Percentiles rank a stretch among this genome's conserved stretches.
These are phyloP conservation scores for Leonotis leonurus DNA, from an alignment of 257 asterid genomes.

Conservation along the genomic window DNA sequence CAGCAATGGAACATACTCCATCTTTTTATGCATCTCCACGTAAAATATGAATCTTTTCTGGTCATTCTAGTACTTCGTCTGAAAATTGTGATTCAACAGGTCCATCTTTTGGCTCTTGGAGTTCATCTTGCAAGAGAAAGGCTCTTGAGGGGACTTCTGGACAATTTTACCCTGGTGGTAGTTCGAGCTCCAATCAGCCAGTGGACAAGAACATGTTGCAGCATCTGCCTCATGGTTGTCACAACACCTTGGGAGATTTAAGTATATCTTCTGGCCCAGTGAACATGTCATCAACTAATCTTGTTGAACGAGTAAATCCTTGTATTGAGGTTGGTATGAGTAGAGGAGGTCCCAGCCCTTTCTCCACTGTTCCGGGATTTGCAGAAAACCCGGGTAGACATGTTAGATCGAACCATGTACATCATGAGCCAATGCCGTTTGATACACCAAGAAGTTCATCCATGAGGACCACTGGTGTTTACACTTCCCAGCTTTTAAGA, in stretches of 20 bases:
- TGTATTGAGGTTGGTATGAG: slow-evolving; percentile 35
- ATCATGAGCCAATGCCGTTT: slow-evolving; percentile 36
- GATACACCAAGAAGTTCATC: slow-evolving; percentile 32
- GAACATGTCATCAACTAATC: slow-evolving; percentile 30
- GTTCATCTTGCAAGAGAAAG: slow-evolving; percentile 79
- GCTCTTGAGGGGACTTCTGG: slow-evolving; percentile 72
- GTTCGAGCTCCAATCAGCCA: slow-evolving; percentile 50
- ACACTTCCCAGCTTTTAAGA: slow-evolving; percentile 25
- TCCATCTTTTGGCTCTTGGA: slow-evolving; percentile 57
- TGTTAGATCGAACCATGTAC: slow-evolving; percentile 33
- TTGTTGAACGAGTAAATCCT: slow-evolving; percentile 33
- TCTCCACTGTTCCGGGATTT: slow-evolving; percentile 37
- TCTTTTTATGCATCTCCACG: slow-evolving; percentile 33
- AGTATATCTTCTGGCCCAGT: slow-evolving; percentile 34
- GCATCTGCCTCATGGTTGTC: slow-evolving; percentile 33
- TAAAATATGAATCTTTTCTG: slow-evolving; percentile 35
- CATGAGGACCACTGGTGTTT: slow-evolving; percentile 32
- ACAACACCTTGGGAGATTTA: slow-evolving; percentile 36
- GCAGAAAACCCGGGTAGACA: slow-evolving; percentile 43
- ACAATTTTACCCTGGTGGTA: slow-evolving; percentile 50
- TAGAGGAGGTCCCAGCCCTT: slow-evolving; percentile 27
- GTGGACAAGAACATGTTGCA: slow-evolving; percentile 29
- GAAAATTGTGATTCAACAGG: slow-evolving; percentile 42
- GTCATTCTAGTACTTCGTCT: slow-evolving; percentile 30
- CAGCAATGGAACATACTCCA: slow-evolving; percentile 34